These are phyloP conservation scores for Erigeron philadelphicus DNA, from an alignment of 140 eudicot species.

Conservation along the genomic window DNA sequence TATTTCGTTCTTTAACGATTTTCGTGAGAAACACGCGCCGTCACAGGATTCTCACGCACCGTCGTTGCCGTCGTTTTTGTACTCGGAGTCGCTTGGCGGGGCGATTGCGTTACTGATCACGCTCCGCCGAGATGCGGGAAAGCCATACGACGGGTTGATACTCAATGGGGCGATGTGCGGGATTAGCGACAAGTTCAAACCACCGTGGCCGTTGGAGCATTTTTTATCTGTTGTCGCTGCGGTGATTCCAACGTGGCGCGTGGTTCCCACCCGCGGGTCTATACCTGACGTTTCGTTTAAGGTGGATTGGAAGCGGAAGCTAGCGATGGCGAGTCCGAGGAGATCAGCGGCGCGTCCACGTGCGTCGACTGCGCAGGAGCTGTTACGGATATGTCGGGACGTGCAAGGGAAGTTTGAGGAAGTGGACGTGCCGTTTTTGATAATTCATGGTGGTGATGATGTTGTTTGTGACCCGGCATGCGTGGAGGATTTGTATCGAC, in stretches of 20 bases:
- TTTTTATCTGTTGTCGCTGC: slow-evolving; percentile 55
- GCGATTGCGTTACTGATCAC: slow-evolving; percentile 82
- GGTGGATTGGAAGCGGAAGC: slow-evolving; percentile 78
- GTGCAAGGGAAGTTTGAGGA: slow-evolving; percentile 57
- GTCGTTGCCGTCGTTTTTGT: slow-evolving; percentile 62
- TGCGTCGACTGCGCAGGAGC: slow-evolving; percentile 86
- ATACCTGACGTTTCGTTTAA: slow-evolving; percentile 68
- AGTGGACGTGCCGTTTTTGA: slow-evolving; percentile 61
- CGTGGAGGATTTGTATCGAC: slow-evolving; percentile 66
- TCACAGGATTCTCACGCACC: slow-evolving; percentile 37
- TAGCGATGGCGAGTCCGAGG: slow-evolving; percentile 83
- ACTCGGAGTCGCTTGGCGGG: slow-evolving; percentile 92
- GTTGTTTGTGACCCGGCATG: slow-evolving; percentile 81
- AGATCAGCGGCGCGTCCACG: slow-evolving; percentile 58
- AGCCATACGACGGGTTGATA: slow-evolving; percentile 64
- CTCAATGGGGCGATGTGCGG: slow-evolving; percentile 98
- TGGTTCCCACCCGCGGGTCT: slow-evolving; percentile 87
- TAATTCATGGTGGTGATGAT: slow-evolving; percentile 75
- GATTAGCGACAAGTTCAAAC: slow-evolving; percentile 82
- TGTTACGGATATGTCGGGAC: slow-evolving; percentile 75
- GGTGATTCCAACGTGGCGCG: slow-evolving; percentile 77
- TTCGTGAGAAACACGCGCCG: slow-evolving; percentile 55
- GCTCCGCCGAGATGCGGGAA: slow-evolving; percentile 39
- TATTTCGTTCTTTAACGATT: slow-evolving; percentile 49
- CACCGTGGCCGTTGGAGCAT: slow-evolving; percentile 97